Conservation (phyloP, 495 filamentous ascomycete species). For the Podospora tetraspora region DNA sequence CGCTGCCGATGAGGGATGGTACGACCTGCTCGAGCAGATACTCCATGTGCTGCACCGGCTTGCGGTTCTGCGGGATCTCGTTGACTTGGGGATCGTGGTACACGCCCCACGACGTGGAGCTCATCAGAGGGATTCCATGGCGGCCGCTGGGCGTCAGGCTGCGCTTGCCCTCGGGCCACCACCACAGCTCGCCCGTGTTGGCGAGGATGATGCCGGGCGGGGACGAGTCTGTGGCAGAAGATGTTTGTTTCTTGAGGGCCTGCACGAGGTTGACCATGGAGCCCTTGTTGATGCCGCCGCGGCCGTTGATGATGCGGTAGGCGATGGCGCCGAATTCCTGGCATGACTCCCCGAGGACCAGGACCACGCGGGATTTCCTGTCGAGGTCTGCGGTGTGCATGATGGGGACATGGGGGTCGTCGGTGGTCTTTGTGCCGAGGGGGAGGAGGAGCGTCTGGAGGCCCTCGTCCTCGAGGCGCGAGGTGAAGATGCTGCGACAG, state of each 20-base stretch:
- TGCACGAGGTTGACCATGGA: constrained; percentile 58
- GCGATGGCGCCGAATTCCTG: constrained; percentile 74
- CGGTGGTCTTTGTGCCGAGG: constrained; percentile 33
- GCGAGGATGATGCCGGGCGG: constrained; percentile 58
- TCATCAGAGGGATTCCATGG: constrained; percentile 48
- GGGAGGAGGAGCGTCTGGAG: constrained; percentile 58
- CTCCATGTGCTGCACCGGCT: constrained; percentile 50
- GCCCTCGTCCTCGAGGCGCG: constrained; percentile 55
- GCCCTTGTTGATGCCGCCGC: constrained; percentile 58
- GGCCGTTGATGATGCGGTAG: constrained; percentile 55
- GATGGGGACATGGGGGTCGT: constrained; percentile 62
- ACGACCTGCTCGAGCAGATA: constrained; percentile 61
- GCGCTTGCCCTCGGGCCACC: constrained; percentile 53
- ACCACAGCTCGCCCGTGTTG: constrained; percentile 66
- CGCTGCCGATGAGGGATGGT: constrained; percentile 34
- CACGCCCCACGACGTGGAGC: constrained; percentile 46
- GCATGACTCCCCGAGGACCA: constrained; percentile 63
- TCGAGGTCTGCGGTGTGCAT: constrained; percentile 54
- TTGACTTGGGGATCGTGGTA: constrained; percentile 44
- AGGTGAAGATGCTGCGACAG: constrained; percentile 52
- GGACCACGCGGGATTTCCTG: constrained; percentile 56
- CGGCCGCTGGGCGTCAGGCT: constrained; percentile 53
- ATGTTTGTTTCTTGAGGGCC: constrained; percentile 38
- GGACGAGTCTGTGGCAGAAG: constrained; percentile 24
- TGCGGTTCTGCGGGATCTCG: constrained; percentile 49